phyloP scores from a whole-genome alignment of 169 alveolate species.

The Neospora caninum region DNA sequence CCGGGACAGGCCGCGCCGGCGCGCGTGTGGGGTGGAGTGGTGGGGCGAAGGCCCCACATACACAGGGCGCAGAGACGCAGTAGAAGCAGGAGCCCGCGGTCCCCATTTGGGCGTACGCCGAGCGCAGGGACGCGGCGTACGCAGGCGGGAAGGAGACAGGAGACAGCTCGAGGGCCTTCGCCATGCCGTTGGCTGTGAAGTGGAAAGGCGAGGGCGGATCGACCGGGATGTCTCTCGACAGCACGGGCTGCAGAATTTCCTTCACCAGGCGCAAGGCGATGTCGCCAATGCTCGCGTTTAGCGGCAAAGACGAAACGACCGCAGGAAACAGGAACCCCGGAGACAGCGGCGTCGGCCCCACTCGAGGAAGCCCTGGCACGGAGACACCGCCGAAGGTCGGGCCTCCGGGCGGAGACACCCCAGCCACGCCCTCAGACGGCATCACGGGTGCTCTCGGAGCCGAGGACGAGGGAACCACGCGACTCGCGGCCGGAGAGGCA shows the following conservation, averaged over 20 bases:
- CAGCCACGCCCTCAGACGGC: not conserved
- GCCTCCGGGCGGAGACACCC: not conserved
- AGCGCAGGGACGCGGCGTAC: not conserved
- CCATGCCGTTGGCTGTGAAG: not conserved
- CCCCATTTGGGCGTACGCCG: not conserved
- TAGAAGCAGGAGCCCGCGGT: constrained; percentile 42
- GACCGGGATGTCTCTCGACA: not conserved
- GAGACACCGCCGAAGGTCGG: not conserved
- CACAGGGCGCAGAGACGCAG: constrained; percentile 36
- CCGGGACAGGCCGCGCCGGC: not conserved
- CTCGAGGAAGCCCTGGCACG: not conserved
- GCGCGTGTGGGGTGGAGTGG: not conserved
- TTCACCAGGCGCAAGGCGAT: not conserved
- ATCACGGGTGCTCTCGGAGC: not conserved
- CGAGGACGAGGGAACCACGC: not conserved
- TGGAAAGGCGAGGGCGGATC: constrained; percentile 45
- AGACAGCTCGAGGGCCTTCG: not conserved
- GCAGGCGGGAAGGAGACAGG: not conserved
- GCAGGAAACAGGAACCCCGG: not conserved
- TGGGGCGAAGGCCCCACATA: not conserved
- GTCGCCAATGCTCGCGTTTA: constrained; percentile 33
- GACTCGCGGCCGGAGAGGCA: not conserved
- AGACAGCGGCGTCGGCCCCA: not conserved
- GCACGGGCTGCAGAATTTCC: constrained; percentile 48
- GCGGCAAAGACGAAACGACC: constrained; percentile 1